Conservation (phyloP, 2,329 filamentous ascomycete species). For the Leptographium lundbergii region DNA sequence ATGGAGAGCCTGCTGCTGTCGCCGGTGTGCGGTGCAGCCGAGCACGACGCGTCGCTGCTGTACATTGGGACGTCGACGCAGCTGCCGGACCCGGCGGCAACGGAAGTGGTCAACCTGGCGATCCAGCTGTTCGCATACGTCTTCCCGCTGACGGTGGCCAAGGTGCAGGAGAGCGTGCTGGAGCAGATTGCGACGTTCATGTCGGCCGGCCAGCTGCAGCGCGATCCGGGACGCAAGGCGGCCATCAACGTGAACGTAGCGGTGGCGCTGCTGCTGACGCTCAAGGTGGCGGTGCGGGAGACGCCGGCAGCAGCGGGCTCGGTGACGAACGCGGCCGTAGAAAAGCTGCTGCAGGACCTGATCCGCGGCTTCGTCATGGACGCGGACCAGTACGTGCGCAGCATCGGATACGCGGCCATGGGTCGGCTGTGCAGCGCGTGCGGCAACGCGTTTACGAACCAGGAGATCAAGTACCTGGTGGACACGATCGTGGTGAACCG, state of each 20-base stretch:
- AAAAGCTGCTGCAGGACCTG: conserved; percentile 73
- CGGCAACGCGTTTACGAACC: conserved; percentile 78
- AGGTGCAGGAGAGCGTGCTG: conserved; percentile 89
- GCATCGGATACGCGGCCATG: conserved; percentile 71
- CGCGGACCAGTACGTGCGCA: conserved; percentile 74
- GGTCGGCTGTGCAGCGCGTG: conserved; percentile 74
- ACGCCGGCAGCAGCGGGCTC: conserved; percentile 61
- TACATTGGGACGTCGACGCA: conserved; percentile 48
- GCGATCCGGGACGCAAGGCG: conserved; percentile 77
- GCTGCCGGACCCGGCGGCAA: conserved; percentile 69
- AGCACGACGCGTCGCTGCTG: conserved; percentile 77
- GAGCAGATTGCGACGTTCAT: conserved; percentile 88
- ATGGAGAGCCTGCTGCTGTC: conserved; percentile 51
- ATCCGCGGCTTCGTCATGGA: conserved; percentile 62
- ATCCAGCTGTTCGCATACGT: conserved; percentile 88
- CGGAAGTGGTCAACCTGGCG: conserved; percentile 87
- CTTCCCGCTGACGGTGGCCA: conserved; percentile 75
- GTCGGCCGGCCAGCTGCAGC: conserved; percentile 64
- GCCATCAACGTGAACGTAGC: conserved; percentile 88
- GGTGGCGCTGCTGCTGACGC: conserved; percentile 62
- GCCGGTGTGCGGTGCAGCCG: conserved; percentile 70
- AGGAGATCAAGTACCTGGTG: conserved; percentile 74
- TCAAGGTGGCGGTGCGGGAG: conserved; percentile 77
- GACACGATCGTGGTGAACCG: conserved; percentile 91
- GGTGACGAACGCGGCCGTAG: conserved; percentile 60